Base-by-base conservation (phyloP, 2,329 filamentous ascomycete species). In the Xenoacremonium recifei region DNA sequence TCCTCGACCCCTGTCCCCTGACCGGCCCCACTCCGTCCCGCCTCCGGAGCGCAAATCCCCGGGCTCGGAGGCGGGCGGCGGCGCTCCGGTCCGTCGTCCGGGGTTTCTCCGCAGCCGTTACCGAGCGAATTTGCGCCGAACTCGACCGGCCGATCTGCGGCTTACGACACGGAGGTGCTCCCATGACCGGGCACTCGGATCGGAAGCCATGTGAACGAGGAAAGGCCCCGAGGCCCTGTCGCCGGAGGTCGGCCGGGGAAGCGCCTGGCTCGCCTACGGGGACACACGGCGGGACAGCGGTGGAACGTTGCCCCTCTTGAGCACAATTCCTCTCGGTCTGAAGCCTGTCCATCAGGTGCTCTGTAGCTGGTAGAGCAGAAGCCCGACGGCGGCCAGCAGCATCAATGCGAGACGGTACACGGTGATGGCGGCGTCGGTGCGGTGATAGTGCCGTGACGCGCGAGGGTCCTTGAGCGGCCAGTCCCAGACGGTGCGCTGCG, bases 401-500 rank as follows among this genome's bases (percentile, higher is more conserved):
- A 11, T 15, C 6, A 15, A 11, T 15, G 29, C 17, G 29, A 9
- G n/a, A 9, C 29, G 29, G n/a, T 31, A 31, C 29, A 31, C 29
- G 29, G n/a, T 31, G 7, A 31, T 31, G 29, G n/a, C 13, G 13
- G 31, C 35, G 38, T 47, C 42, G 15, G 44, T 21, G 17, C 33
- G 29, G 15, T 34, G 41, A 40, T 65, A 64, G 39, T 60, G 58
- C 29, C 55, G 43, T n/a, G 56, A 53, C 35, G 32, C n/a, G 4
- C 37, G 42, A 37, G 44, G 47, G 46, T 57, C 43, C n/a, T 41
- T 50, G 32, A 57, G 21, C 12, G 72, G 70, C 75, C 75, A 79
- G 48, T 76, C 71, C 64, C 66, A 80, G 18, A 73, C 69, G 19
- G 79, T 76, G 47, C 79, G 68, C 53, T 80, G 70, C 16, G 62